Conservation (phyloP, 495 filamentous ascomycete species). For the Talaromyces adpressus region DNA sequence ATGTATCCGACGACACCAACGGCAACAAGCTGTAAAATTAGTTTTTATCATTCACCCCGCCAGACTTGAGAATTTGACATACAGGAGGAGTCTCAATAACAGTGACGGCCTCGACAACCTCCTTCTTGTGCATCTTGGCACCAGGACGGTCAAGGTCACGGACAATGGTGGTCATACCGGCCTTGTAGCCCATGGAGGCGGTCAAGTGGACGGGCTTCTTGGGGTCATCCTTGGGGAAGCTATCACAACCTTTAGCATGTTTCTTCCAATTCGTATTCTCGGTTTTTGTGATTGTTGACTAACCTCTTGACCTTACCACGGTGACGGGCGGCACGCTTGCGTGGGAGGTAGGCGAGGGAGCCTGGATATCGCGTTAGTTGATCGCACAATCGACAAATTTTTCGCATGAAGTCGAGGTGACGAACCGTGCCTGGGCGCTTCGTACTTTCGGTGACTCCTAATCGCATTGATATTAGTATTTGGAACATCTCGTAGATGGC, state of each 20-base stretch:
- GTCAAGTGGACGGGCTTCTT: conserved; percentile 99
- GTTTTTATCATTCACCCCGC: conserved; percentile 9
- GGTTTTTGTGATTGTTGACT: conserved; percentile 38
- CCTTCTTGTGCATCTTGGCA: conserved; percentile 99
- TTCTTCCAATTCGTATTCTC: too few relatives aligned
- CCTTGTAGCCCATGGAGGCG: conserved; percentile 99
- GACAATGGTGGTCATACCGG: conserved; percentile 99
- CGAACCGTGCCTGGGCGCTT: conserved; percentile 91
- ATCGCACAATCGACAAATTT: conserved; percentile 19
- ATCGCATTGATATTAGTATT: conserved; percentile 25
- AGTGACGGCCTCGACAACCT: conserved; percentile 98
- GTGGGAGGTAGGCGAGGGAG: conserved; percentile 91
- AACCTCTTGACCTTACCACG: conserved; percentile 98
- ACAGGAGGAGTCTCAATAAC: conserved; percentile 99
- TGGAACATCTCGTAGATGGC: too few relatives aligned
- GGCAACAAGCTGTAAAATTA: conserved; percentile 79
- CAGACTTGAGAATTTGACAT: conserved; percentile 34
- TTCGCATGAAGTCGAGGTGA: conserved; percentile 23
- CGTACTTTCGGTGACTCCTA: conserved; percentile 73
- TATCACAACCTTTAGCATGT: conserved; percentile 36
- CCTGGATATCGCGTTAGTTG: conserved; percentile 36
- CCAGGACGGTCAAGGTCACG: conserved; percentile 99
- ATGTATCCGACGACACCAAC: conserved; percentile 99
- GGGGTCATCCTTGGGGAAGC: conserved; percentile 99
- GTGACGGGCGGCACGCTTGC: conserved; percentile 95